phyloP scores from a whole-genome alignment of 495 filamentous ascomycete species.

The Podospora anserina region DNA sequence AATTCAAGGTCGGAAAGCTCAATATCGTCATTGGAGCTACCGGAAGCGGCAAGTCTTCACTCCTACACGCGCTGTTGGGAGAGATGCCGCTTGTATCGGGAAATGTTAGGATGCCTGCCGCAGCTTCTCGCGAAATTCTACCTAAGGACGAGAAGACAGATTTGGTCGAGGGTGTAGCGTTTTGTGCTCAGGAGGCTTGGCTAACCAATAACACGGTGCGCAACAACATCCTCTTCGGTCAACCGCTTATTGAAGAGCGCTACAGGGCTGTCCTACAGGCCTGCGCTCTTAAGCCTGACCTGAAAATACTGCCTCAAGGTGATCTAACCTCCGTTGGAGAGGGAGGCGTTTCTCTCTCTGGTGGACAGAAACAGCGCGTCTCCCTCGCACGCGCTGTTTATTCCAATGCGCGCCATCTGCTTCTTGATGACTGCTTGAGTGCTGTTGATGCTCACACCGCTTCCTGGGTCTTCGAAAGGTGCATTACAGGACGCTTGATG shows the following conservation, averaged over 20 bases:
- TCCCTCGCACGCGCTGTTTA: constrained; percentile 7
- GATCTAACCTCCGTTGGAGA: constrained; percentile 84
- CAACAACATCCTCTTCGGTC: constrained; percentile 45
- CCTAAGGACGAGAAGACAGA: constrained; percentile 12
- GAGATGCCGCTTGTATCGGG: constrained; percentile 21
- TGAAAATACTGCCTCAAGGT: constrained; percentile 73
- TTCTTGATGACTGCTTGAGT: constrained; percentile 10
- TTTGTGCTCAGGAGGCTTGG: constrained; percentile 38
- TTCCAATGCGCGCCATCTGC: background rate
- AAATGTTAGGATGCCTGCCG: constrained; percentile 12
- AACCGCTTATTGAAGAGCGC: constrained; percentile 52
- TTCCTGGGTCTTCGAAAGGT: constrained; percentile 12
- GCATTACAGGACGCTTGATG: constrained; percentile 15
- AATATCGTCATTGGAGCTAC: constrained; percentile 17
- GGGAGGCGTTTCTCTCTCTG: constrained; percentile 69
- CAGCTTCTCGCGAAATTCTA: constrained; percentile 1
- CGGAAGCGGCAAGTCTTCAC: constrained; percentile 21
- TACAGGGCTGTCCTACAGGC: constrained; percentile 78
- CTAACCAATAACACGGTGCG: constrained; percentile 43
- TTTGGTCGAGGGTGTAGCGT: constrained; percentile 12
- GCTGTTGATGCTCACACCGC: constrained; percentile 14
- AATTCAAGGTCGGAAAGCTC: constrained; percentile 12
- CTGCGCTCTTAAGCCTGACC: constrained; percentile 74
- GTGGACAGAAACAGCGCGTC: constrained; percentile 52
- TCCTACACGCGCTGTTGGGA: constrained; percentile 22